These are phyloP conservation scores for Aspergillus tanneri DNA, from an alignment of 2,329 filamentous ascomycete species.

Conservation along the genomic window DNA sequence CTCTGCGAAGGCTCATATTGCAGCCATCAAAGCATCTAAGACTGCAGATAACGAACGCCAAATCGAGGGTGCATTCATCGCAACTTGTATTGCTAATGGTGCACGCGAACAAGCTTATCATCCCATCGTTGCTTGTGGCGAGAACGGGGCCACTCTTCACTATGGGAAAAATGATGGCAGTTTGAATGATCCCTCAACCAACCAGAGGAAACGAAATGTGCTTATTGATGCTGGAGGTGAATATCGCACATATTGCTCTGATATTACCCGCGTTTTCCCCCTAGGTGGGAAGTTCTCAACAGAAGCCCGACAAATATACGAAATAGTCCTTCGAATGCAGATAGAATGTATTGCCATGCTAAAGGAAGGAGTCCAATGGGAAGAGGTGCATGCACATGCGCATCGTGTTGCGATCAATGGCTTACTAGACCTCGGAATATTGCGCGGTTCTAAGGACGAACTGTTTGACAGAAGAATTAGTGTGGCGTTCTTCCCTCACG, in stretches of 20 bases:
- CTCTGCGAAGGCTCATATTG: slow-evolving; percentile 72
- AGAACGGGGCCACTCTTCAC: slow-evolving; percentile 82
- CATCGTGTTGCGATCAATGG: slow-evolving; percentile 70
- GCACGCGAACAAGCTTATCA: slow-evolving; percentile 80
- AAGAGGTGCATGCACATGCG: slow-evolving; percentile 70
- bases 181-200: slow-evolving; percentile 53
- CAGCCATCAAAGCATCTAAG: slow-evolving; percentile 65
- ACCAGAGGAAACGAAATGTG: slow-evolving; percentile 62
- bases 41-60: slow-evolving; percentile 74
- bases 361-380: slow-evolving; percentile 67
- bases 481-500: slow-evolving; percentile 88
- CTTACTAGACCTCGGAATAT: slow-evolving; percentile 68
- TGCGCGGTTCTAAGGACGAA: slow-evolving; percentile 65
- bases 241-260: slow-evolving; percentile 80
- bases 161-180: slow-evolving; percentile 77
- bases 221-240: slow-evolving; percentile 88
- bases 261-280: slow-evolving; percentile 86
- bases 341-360: slow-evolving; percentile 67
- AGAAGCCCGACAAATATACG: slow-evolving; percentile 72
- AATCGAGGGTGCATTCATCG: slow-evolving; percentile 74
- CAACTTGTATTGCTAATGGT: slow-evolving; percentile 68
- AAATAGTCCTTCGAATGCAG: slow-evolving; percentile 80
- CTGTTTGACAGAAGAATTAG: slow-evolving; percentile 78
- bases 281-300: slow-evolving; percentile 67
- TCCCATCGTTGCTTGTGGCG: slow-evolving; percentile 80